phyloP scores from a whole-genome alignment of 2,329 filamentous ascomycete genomes.

The Harringtonia aguacate region DNA sequence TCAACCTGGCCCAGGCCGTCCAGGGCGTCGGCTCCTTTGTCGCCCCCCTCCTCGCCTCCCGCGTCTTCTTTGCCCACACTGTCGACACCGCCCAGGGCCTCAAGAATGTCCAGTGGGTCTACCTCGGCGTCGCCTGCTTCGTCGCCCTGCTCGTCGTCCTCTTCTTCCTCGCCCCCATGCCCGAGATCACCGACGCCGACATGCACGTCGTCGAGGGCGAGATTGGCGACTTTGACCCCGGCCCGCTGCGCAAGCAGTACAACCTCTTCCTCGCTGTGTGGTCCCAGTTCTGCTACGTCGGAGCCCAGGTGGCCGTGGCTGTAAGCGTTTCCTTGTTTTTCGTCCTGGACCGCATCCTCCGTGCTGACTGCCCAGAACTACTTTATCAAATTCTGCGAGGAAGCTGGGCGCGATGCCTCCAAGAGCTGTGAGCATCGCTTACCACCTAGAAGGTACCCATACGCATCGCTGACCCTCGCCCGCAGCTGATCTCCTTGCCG shows the following conservation, averaged over 20 bases:
- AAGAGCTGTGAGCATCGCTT: slow-evolving; percentile 11
- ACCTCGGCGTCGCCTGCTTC: slow-evolving; percentile 51
- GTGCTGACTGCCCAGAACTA: slow-evolving; percentile 26
- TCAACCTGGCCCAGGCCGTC: slow-evolving; percentile 48
- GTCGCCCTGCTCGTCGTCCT: slow-evolving; percentile 44
- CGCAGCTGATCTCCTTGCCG: slow-evolving; percentile 42
- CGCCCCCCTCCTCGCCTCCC: slow-evolving; percentile 46
- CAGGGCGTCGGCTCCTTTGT: slow-evolving; percentile 48
- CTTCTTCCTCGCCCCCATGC: slow-evolving; percentile 43
- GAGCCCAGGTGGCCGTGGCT: slow-evolving; percentile 44
- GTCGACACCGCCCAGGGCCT: slow-evolving; percentile 36
- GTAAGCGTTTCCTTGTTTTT: slow-evolving; percentile 21
- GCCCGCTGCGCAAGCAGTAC: slow-evolving; percentile 46
- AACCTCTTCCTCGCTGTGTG: slow-evolving; percentile 50
- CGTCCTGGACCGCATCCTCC: neutral
- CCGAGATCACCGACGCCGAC: slow-evolving; percentile 49
- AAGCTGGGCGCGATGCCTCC: slow-evolving; percentile 16
- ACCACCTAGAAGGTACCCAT: too few species aligned
- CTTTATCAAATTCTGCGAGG: slow-evolving; percentile 38
- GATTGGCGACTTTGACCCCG: slow-evolving; percentile 28
- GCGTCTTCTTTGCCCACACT: slow-evolving; percentile 50
- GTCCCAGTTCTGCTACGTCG: slow-evolving; percentile 54
- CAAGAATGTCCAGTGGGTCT: slow-evolving; percentile 53
- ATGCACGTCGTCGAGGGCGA: slow-evolving; percentile 43
- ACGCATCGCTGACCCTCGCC: too few species aligned